These are phyloP conservation scores for Hypoxylon sp. DNA, from an alignment of 2,329 filamentous ascomycete species.

Conservation along the genomic window DNA sequence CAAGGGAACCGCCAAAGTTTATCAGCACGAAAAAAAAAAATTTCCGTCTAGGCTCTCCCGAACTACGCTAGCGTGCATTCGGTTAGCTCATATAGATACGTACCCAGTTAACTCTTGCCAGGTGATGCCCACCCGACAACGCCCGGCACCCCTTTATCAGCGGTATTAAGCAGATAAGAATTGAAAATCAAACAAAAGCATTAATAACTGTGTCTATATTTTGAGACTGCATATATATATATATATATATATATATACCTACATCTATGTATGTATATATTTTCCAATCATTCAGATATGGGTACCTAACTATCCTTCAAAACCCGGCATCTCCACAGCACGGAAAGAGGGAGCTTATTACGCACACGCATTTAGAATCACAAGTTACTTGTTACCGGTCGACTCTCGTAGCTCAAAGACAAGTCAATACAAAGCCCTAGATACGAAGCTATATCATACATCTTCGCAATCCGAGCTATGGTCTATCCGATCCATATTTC, in stretches of 20 bases:
- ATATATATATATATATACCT: too few species aligned
- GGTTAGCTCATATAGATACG: slow-evolving; percentile 12
- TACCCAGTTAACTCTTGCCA: background rate
- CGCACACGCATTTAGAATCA: background rate
- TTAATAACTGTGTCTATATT: too few species aligned
- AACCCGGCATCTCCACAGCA: background rate
- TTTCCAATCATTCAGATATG: background rate
- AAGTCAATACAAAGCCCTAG: slow-evolving; percentile 12
- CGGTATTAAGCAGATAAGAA: too few species aligned
- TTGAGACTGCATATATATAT: too few species aligned
- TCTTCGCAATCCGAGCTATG: slow-evolving; percentile 21
- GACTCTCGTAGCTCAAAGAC: slow-evolving; percentile 9
- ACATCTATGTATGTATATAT: background rate
- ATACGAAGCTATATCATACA: slow-evolving; percentile 22
- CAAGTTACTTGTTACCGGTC: background rate
- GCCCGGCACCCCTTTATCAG: background rate
- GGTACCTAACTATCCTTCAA: background rate
- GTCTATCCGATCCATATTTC: slow-evolving; percentile 17
- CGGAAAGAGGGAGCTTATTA: background rate
- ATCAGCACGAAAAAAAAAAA: slow-evolving; percentile 16
- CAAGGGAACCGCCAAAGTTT: slow-evolving; percentile 4
- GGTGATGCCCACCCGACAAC: background rate
- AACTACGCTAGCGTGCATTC: slow-evolving; percentile 5
- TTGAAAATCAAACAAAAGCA: too few species aligned
- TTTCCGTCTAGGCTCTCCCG: slow-evolving; percentile 6